Conservation (phyloP, 2,329 filamentous ascomycete genomes). For the Phyllachora maydis region DNA sequence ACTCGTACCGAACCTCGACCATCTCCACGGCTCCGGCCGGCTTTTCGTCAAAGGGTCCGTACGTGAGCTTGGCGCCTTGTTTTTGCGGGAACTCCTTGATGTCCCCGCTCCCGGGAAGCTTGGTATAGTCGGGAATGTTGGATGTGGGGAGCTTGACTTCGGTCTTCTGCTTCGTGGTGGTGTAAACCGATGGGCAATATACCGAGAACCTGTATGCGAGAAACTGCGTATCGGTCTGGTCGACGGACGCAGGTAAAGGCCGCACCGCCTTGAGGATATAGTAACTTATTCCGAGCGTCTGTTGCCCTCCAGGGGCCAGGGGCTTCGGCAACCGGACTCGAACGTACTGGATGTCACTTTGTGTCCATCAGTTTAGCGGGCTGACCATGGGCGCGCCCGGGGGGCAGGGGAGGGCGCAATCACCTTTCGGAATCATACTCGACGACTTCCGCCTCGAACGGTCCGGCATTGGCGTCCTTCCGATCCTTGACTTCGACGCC, state of each 20-base stretch:
- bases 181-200: conserved; percentile 67
- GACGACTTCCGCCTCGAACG: conserved; percentile 49
- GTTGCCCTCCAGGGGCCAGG: conserved; percentile 54
- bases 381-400: conserved; percentile 1
- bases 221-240: conserved; percentile 74
- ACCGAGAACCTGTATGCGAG: conserved; percentile 72
- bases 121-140: conserved; percentile 72
- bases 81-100: conserved; percentile 49
- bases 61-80: conserved; percentile 69
- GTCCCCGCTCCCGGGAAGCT: conserved; percentile 40
- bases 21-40: conserved; percentile 56
- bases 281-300: conserved; percentile 77
- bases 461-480: conserved; percentile 48
- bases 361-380: conserved; percentile 7
- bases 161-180: conserved; percentile 84
- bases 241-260: conserved; percentile 63
- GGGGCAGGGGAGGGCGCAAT: conserved; percentile 6
- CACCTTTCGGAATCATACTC: conserved; percentile 41
- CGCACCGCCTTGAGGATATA: conserved; percentile 58
- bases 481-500: conserved; percentile 85
- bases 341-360: conserved; percentile 61
- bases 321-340: conserved; percentile 58
- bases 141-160: conserved; percentile 73
- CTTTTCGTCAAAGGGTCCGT: conserved; percentile 71
- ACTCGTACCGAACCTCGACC: conserved; percentile 76